Evolutionary conservation across 2,329 filamentous ascomycete species (phyloP).

Genomic region (Mycosphaerella arachidis): DNA sequence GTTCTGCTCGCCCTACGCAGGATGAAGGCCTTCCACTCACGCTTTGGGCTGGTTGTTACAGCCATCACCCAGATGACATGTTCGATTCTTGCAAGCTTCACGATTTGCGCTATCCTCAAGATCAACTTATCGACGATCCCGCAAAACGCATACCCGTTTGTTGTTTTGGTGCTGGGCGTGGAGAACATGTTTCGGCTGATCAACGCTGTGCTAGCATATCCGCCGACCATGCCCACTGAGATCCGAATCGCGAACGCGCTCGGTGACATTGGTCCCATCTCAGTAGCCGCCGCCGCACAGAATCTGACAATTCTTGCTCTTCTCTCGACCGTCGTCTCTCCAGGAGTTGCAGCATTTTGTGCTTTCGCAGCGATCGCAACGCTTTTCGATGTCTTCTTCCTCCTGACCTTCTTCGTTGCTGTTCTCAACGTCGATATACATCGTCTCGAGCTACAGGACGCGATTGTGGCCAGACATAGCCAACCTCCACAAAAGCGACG

Average conservation of each 20-base stretch:
- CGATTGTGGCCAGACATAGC: constrained; percentile 47
- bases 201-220: constrained; percentile 69
- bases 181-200: constrained; percentile 72
- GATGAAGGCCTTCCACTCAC: constrained; percentile 70
- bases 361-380: constrained; percentile 71
- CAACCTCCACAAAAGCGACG: constrained; percentile 19
- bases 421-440: constrained; percentile 76
- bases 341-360: constrained; percentile 70
- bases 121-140: constrained; percentile 73
- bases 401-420: constrained; percentile 74
- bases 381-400: constrained; percentile 71
- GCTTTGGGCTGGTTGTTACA: constrained; percentile 65
- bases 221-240: constrained; percentile 63
- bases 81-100: constrained; percentile 74
- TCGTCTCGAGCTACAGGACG: constrained; percentile 70
- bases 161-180: constrained; percentile 70
- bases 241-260: constrained; percentile 68
- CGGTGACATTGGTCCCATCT: constrained; percentile 66
- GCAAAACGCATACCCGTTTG: constrained; percentile 67
- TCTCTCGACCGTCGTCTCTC: constrained; percentile 63
- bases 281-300: constrained; percentile 62
- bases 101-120: constrained; percentile 69
- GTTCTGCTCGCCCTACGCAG: constrained; percentile 64
- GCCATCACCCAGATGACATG: constrained; percentile 62
- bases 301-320: constrained; percentile 63